Conservation (phyloP, 768 basidiomycete genomes). For the Hebeloma cylindrosporum region DNA sequence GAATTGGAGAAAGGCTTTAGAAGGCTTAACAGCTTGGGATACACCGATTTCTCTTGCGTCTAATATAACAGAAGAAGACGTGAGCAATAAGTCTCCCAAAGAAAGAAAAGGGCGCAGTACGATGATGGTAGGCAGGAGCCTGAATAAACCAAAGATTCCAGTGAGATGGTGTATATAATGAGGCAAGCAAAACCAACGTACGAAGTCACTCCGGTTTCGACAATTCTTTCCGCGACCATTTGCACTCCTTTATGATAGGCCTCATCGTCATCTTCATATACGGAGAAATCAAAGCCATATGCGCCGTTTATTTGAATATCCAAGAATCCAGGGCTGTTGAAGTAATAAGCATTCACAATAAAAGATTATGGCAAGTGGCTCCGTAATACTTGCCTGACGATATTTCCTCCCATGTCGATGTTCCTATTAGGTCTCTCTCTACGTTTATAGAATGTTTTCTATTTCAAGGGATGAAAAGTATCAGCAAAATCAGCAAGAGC, state of each 20-base stretch:
- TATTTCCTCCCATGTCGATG: constrained; percentile 74
- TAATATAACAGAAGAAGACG: constrained; percentile 24
- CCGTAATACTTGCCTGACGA: constrained; percentile 73
- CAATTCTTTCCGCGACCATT: constrained; percentile 70
- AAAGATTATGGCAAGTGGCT: too few species aligned
- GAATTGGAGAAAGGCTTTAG: constrained; percentile 67
- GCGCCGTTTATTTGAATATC: constrained; percentile 92
- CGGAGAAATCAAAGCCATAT: constrained; percentile 85
- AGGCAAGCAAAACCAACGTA: constrained; percentile 36
- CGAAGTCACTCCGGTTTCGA: constrained; percentile 89
- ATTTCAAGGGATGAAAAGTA: constrained; percentile 6
- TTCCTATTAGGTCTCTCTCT: constrained; percentile 60
- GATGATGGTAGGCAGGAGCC: constrained; percentile 68
- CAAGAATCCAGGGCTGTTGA: constrained; percentile 72
- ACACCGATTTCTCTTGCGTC: constrained; percentile 78
- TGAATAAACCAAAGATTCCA: constrained; percentile 27
- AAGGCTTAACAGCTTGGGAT: constrained; percentile 67
- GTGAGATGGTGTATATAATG: not conserved
- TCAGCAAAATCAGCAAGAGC: not conserved
- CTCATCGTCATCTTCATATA: constrained; percentile 71
- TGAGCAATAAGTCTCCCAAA: not conserved
- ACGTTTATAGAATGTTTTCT: constrained; percentile 68
- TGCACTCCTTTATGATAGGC: constrained; percentile 68
- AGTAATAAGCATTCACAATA: not conserved
- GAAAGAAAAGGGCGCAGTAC: constrained; percentile 38